These are phyloP conservation scores for Pleurotus eryngii DNA, from an alignment of 768 basidiomycete species.

Conservation along the genomic window DNA sequence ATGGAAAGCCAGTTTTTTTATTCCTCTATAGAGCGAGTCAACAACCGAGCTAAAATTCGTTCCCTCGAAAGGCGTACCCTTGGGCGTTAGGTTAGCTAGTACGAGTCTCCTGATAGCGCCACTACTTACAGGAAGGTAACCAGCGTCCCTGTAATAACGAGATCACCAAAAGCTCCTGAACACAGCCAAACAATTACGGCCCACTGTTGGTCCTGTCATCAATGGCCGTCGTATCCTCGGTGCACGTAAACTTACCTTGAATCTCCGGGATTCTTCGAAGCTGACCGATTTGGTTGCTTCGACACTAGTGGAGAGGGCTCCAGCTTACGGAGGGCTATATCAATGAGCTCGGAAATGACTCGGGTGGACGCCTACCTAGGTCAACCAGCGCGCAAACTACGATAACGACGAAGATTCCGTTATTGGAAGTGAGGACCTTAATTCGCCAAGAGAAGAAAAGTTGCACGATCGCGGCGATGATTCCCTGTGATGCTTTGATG, in stretches of 20 bases:
- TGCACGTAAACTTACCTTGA: slow-evolving; percentile 16
- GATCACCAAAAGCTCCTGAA: slow-evolving; percentile 35
- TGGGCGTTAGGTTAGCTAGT: too few relatives aligned
- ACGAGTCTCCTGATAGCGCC: too few relatives aligned
- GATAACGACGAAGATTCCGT: not conserved
- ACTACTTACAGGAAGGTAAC: slow-evolving; percentile 38
- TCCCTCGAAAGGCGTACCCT: too few relatives aligned
- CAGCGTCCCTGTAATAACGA: slow-evolving; percentile 39
- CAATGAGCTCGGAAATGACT: not conserved
- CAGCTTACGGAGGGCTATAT: slow-evolving; percentile 15
- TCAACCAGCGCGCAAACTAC: not conserved
- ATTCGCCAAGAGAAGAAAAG: slow-evolving; percentile 9
- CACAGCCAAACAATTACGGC: slow-evolving; percentile 36
- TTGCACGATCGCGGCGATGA: slow-evolving; percentile 4
- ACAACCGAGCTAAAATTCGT: too few relatives aligned
- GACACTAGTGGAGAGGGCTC: slow-evolving; percentile 24
- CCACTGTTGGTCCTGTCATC: not conserved
- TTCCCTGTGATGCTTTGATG: not conserved
- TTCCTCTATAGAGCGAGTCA: slow-evolving; percentile 21
- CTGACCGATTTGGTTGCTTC: slow-evolving; percentile 19
- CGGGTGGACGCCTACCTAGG: not conserved
- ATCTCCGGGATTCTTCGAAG: slow-evolving; percentile 25
- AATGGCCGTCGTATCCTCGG: too few relatives aligned
- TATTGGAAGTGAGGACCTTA: slow-evolving; percentile 6
- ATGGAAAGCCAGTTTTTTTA: slow-evolving; percentile 39